A percentile compares a stretch with the other conserved stretches of the same genome.
Evolutionary conservation across 2,329 filamentous ascomycete genomes (phyloP).

Genomic region (Neonectria punicea): DNA sequence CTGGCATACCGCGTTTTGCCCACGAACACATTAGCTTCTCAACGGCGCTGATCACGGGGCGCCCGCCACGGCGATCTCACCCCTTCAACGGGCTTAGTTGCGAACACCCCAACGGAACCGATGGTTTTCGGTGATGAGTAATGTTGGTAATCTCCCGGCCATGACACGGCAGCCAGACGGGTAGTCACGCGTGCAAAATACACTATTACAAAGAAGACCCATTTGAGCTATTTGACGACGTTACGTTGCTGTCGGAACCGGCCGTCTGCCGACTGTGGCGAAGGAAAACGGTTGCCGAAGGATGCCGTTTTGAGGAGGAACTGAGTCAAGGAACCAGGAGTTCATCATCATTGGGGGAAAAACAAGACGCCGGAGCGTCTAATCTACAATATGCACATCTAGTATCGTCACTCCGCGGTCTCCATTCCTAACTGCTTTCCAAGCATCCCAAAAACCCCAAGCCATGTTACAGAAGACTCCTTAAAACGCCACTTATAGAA

Average conservation of each 20-base stretch:
- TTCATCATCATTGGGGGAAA: constrained; percentile 4
- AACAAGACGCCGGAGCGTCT: constrained; percentile 15
- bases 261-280: neutral
- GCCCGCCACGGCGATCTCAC: constrained; percentile 17
- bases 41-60: constrained; percentile 24
- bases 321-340: neutral
- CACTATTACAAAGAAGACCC: neutral
- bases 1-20: neutral
- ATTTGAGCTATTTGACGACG: neutral
- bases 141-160: constrained; percentile 27
- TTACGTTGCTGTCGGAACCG: neutral
- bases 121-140: constrained; percentile 10
- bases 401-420: neutral
- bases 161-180: neutral
- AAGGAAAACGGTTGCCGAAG: neutral
- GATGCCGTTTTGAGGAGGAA: neutral
- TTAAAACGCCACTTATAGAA: constrained; percentile 40
- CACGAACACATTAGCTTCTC: constrained; percentile 15
- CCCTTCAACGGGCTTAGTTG: constrained; percentile 3
- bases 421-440: constrained; percentile 4
- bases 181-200: neutral
- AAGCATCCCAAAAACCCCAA: constrained; percentile 23
- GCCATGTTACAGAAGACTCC: constrained; percentile 31
- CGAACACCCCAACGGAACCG: neutral
- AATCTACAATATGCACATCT: constrained; percentile 16